A percentile compares a stretch with the other conserved stretches of the same genome.
Evolutionary conservation across 345 rosid genomes (phyloP).

Genomic region (Euphorbia peplus): DNA sequence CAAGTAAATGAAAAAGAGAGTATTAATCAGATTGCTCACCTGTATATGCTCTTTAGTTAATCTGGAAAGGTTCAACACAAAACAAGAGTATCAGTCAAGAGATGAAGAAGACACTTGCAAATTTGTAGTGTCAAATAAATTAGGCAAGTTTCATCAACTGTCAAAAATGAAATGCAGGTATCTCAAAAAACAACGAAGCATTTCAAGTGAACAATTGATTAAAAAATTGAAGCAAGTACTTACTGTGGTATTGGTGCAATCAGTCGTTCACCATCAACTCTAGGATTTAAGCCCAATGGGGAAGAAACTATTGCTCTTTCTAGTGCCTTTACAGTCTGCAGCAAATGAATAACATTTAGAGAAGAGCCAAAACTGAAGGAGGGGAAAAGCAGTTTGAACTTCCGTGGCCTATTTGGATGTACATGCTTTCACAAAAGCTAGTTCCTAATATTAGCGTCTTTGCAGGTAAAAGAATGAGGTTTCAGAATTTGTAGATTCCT

Average conservation of each 20-base stretch:
- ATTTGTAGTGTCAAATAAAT: neutral
- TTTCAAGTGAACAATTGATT: neutral
- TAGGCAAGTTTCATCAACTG: neutral
- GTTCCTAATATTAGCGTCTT: neutral
- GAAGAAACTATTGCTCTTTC: slow-evolving; percentile 86
- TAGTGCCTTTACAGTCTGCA: slow-evolving; percentile 73
- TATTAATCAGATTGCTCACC: slow-evolving; percentile 38
- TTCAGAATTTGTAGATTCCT: neutral
- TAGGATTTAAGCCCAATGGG: slow-evolving; percentile 87
- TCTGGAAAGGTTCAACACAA: slow-evolving; percentile 37
- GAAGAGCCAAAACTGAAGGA: neutral
- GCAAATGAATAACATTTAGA: neutral
- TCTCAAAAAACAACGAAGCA: neutral
- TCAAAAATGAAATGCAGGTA: neutral
- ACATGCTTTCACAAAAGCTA: neutral
- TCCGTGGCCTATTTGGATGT: neutral
- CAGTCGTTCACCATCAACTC: slow-evolving; percentile 71
- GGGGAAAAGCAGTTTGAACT: neutral
- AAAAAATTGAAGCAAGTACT: slow-evolving; percentile 13
- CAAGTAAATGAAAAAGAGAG: neutral
- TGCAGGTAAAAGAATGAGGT: neutral
- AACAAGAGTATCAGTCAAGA: slow-evolving; percentile 15
- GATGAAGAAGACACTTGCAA: slow-evolving; percentile 4
- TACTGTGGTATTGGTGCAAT: slow-evolving; percentile 87
- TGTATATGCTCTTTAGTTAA: slow-evolving; percentile 90